phyloP scores from a whole-genome alignment of 2,329 filamentous ascomycete species.

The Fusarium piperis region DNA sequence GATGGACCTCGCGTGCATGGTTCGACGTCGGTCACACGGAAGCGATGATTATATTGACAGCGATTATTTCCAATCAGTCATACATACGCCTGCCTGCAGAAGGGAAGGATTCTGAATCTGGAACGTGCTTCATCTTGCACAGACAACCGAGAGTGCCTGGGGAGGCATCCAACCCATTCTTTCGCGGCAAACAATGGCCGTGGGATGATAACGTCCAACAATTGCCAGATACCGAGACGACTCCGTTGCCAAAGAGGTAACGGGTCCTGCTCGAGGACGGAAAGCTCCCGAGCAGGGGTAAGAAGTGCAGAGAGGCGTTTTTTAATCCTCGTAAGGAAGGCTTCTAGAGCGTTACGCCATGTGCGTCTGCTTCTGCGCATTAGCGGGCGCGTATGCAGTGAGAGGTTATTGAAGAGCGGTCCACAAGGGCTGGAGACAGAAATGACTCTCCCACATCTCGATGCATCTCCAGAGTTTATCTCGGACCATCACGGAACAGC shows the following conservation, averaged over 20 bases:
- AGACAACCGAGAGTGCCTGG: not conserved
- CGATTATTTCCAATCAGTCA: not conserved
- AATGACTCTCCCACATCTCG: not conserved
- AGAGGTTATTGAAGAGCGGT: not conserved
- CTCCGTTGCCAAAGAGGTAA: not conserved
- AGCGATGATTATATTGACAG: not conserved
- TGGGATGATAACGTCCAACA: not conserved
- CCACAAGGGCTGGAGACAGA: not conserved
- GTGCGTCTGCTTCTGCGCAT: not conserved
- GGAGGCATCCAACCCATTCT: not conserved
- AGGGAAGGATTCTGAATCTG: not conserved
- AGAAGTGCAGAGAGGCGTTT: slow-evolving; percentile 1
- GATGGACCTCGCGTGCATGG: not conserved
- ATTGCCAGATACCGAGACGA: slow-evolving; percentile 20
- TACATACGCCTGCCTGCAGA: not conserved
- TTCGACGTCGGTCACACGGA: not conserved
- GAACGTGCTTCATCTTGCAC: not conserved
- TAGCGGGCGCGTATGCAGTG: not conserved
- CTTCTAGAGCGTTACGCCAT: not conserved
- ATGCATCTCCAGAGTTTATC: not conserved
- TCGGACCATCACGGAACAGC: not conserved
- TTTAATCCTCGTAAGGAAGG: not conserved
- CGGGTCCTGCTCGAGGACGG: not conserved
- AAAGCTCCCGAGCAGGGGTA: not conserved
- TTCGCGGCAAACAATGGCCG: not conserved